Percentiles rank a stretch among this genome's conserved stretches.
Evolutionary conservation across 2,329 filamentous ascomycete genomes (phyloP).

Genomic region (Arthrobotrys sinensis): DNA sequence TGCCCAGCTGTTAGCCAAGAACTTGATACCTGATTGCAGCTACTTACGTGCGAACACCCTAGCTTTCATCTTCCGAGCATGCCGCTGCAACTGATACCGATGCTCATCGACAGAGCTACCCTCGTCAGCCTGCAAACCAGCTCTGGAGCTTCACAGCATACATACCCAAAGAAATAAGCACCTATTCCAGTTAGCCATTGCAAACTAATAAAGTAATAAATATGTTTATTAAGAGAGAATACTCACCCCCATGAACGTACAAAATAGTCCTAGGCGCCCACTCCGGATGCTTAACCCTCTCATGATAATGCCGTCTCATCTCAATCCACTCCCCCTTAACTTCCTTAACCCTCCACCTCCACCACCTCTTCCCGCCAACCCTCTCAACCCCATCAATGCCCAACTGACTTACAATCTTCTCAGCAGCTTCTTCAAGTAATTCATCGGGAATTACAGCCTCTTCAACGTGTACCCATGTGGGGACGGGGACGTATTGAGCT

Average conservation of each 20-base stretch:
- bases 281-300: conserved; percentile 76
- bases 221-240: not conserved
- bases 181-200: not conserved
- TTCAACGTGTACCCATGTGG: conserved; percentile 87
- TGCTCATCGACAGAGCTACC: conserved; percentile 90
- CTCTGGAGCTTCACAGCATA: not conserved
- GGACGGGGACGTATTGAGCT: conserved; percentile 88
- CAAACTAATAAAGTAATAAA: conserved; percentile 20
- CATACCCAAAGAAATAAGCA: conserved; percentile 59
- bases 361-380: conserved; percentile 88
- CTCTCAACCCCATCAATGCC: conserved; percentile 80
- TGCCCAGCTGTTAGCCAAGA: conserved; percentile 32
- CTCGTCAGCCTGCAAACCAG: conserved; percentile 4
- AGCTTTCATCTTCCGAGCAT: conserved; percentile 93
- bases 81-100: conserved; percentile 96
- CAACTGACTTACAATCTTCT: conserved; percentile 79
- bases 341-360: conserved; percentile 78
- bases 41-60: conserved; percentile 79
- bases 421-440: conserved; percentile 78
- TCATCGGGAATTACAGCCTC: conserved; percentile 76
- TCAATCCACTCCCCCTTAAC: conserved; percentile 95
- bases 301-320: conserved; percentile 85
- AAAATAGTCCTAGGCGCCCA: conserved; percentile 84
- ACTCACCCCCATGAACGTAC: conserved; percentile 81
- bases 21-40: not conserved